Evolutionary conservation across 164 flowering plant species (phyloP).

Genomic region (Umbellularia californica): DNA sequence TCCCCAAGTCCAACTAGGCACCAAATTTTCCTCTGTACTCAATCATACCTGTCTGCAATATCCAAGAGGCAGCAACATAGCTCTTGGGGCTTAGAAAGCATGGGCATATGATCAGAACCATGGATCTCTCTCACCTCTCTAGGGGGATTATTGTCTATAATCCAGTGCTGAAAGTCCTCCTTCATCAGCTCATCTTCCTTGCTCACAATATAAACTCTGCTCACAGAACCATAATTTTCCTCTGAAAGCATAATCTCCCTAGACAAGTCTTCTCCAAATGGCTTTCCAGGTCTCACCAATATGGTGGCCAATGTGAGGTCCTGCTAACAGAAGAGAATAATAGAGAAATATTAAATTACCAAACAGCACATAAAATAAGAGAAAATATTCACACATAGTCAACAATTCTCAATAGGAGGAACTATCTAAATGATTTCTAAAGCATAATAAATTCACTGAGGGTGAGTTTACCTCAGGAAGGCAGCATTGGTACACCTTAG

Average conservation of each 20-base stretch:
- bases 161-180: slow-evolving; percentile 23
- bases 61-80: slow-evolving; percentile 21
- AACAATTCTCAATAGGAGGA: not conserved
- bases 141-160: slow-evolving; percentile 20
- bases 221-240: slow-evolving; percentile 20
- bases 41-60: slow-evolving; percentile 8
- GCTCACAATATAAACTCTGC: slow-evolving; percentile 15
- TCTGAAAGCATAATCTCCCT: not conserved
- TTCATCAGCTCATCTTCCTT: slow-evolving; percentile 11
- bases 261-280: slow-evolving; percentile 2
- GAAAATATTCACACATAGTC: not conserved
- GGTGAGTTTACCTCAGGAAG: slow-evolving; percentile 25
- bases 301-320: slow-evolving; percentile 15
- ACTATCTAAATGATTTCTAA: not conserved
- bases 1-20: too few species aligned
- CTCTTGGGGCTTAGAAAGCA: slow-evolving; percentile 37
- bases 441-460: not conserved
- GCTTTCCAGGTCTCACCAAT: slow-evolving; percentile 8
- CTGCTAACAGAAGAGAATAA: slow-evolving; percentile 1
- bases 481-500: slow-evolving; percentile 21
- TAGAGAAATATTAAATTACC: too few species aligned
- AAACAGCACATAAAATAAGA: not conserved
- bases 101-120: slow-evolving; percentile 34
- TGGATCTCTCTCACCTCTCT: slow-evolving; percentile 29
- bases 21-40: not conserved